A percentile compares a stretch with the other conserved stretches of the same genome.
Conservation (phyloP, 768 basidiomycete genomes). For the Termitomyces sp. region DNA sequence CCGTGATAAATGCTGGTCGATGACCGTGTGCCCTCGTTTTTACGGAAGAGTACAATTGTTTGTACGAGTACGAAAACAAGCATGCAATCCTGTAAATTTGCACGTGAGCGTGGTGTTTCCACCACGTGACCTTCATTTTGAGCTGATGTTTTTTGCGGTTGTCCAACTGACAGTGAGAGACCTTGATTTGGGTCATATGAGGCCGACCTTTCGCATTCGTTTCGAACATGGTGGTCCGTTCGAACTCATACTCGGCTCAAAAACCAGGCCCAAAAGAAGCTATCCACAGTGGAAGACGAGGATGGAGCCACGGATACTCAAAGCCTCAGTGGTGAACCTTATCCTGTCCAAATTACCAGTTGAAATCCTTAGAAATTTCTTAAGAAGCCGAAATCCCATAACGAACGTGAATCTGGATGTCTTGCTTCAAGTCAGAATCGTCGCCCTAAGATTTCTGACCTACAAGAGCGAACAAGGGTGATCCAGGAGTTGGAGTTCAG, state of each 20-base stretch:
- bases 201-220: neutral
- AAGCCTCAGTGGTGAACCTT: neutral
- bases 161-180: neutral
- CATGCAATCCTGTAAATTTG: slow-evolving; percentile 8
- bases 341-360: too few species aligned
- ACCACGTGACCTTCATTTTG: too few species aligned
- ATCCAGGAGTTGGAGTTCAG: neutral
- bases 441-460: neutral
- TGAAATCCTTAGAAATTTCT: neutral
- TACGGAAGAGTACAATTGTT: slow-evolving; percentile 53
- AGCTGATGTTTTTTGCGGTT: neutral
- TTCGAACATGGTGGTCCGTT: neutral
- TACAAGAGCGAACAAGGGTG: neutral
- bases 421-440: too few species aligned
- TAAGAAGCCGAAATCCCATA: neutral
- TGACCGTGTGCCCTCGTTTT: slow-evolving; percentile 41
- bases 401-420: neutral
- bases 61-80: slow-evolving; percentile 46
- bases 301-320: too few species aligned
- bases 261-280: neutral
- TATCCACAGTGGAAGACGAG: too few species aligned
- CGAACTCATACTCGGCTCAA: neutral
- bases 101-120: too few species aligned
- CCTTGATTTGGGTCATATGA: neutral
- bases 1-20: slow-evolving; percentile 52